Conservation (phyloP, 176 grass and related monocot genomes). For the Lolium multiflorum region DNA sequence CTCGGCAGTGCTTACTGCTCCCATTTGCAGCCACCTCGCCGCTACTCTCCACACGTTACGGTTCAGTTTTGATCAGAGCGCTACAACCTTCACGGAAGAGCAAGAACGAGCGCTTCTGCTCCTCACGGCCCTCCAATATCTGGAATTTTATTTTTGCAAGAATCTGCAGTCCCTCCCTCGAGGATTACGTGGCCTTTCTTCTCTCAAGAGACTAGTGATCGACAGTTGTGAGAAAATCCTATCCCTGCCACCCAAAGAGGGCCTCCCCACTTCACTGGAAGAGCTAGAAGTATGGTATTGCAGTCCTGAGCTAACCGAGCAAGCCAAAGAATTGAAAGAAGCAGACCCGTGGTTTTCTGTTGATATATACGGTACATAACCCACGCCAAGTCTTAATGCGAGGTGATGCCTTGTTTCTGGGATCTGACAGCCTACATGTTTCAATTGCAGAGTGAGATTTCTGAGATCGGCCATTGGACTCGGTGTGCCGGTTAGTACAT, state of each 20-base stretch:
- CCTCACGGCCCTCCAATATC: not conserved
- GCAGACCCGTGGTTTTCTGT: not conserved
- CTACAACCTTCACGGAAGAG: not conserved
- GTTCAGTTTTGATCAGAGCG: not conserved
- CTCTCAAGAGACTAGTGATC: not conserved
- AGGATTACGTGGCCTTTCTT: not conserved
- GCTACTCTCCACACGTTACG: not conserved
- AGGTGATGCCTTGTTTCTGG: not conserved
- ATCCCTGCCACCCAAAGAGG: not conserved
- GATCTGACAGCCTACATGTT: not conserved
- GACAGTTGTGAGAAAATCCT: accelerated
- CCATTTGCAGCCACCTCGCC: not conserved
- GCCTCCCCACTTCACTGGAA: not conserved
- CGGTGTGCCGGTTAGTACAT: not conserved
- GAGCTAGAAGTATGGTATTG: accelerated
- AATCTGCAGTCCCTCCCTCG: not conserved
- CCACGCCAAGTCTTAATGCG: not conserved
- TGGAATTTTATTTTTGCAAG: too few species aligned
- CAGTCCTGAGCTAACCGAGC: not conserved
- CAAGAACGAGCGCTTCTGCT: not conserved
- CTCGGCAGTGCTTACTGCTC: not conserved
- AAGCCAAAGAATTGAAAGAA: not conserved
- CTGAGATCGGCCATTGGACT: not conserved
- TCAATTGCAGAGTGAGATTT: not conserved
- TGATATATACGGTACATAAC: not conserved